phyloP scores from a whole-genome alignment of 768 basidiomycete species.

The Auriscalpium microsporum region DNA sequence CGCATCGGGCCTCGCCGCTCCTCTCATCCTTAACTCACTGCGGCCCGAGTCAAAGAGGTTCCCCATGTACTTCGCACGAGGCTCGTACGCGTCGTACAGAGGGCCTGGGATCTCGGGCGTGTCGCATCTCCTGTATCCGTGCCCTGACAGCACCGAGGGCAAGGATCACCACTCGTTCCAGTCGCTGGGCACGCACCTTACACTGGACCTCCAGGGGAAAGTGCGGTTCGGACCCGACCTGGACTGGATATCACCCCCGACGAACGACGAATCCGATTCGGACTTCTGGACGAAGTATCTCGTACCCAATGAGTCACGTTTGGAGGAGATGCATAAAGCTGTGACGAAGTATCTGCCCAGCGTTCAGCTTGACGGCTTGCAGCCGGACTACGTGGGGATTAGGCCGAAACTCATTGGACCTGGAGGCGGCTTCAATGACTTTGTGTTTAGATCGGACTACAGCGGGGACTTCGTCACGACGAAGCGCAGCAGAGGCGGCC shows the following conservation, averaged over 20 bases:
- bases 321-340: slow-evolving; percentile 59
- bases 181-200: slow-evolving; percentile 87
- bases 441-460: slow-evolving; percentile 61
- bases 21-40: slow-evolving; percentile 63
- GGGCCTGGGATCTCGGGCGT: slow-evolving; percentile 67
- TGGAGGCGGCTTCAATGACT: slow-evolving; percentile 75
- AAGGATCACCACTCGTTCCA: slow-evolving; percentile 50
- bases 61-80: slow-evolving; percentile 73
- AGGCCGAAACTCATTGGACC: slow-evolving; percentile 82
- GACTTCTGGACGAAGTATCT: slow-evolving; percentile 76
- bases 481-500: slow-evolving; percentile 20
- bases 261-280: slow-evolving; percentile 32
- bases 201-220: slow-evolving; percentile 76
- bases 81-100: slow-evolving; percentile 82
- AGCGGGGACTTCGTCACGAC: slow-evolving; percentile 30
- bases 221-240: slow-evolving; percentile 91
- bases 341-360: slow-evolving; percentile 69
- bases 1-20: slow-evolving; percentile 67
- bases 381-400: slow-evolving; percentile 78
- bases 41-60: slow-evolving; percentile 48
- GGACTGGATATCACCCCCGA: slow-evolving; percentile 67
- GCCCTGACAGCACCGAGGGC: slow-evolving; percentile 55
- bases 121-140: slow-evolving; percentile 83
- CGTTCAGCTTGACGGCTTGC: slow-evolving; percentile 49
- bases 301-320: slow-evolving; percentile 49